Base-by-base conservation (phyloP, 2,329 filamentous ascomycete species). In the Ophiostoma sp. region DNA sequence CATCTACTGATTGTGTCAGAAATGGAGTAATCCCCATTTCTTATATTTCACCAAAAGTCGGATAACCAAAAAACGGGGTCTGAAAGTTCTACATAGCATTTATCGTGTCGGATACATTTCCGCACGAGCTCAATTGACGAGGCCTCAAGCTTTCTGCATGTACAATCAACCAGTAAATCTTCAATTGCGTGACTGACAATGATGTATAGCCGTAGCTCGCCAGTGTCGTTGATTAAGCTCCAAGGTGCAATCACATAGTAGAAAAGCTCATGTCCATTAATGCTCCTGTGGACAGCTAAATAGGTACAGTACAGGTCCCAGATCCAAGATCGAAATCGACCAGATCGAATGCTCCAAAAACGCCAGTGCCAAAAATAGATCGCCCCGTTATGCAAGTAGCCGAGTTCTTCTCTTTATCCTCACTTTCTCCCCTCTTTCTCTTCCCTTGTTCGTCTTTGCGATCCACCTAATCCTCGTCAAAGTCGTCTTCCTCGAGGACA, bases 311-410 rank as follows among this genome's bases (percentile, higher is more conserved):
- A 25, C 15, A 69, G 48, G 33, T 12, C 36, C 17, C 36, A 66
- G 61, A 66, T 42, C 36, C 61, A 66, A 42, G 36, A 66, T 45
- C 11, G 22, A 48, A 48, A 48, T 48, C 42, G 42, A 48, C 1
- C 15, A 48, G 42, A 48, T 48, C 42, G 42, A 68, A 68, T 68
- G 64, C 64, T 68, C 42, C 64, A n/a, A 48, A 70, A 70, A 70
- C 69, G 69, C 69, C 69, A n/a, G 19, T 55, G 66, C 66, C 66
- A 50, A 68, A 57, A 68, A 57, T 19, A 36, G 69, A 70, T 39
- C 33, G 66, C 72, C 57, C 42, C 22, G 45, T 48, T 71, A 73
- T 73, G 72, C 72, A 64, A 70, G 66, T 70, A 39, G 42, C 72
- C 68, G 15, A 17, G 39, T 33, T 28, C 15, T 19, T 19, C 15